These are phyloP conservation scores for Sherardia arvensis DNA, from an alignment of 257 asterid species.

Conservation along the genomic window DNA sequence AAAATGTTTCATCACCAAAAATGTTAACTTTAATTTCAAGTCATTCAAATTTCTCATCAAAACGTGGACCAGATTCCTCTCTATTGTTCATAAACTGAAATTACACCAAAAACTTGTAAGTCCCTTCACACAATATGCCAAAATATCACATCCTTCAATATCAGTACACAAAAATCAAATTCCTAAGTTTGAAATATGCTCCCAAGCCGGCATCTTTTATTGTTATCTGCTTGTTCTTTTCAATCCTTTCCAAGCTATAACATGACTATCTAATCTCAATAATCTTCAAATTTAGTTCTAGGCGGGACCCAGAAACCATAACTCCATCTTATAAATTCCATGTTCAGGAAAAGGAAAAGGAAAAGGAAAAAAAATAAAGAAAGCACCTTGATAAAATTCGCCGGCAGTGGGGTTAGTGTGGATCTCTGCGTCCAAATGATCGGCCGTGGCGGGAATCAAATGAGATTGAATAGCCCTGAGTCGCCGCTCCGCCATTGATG, in stretches of 20 bases:
- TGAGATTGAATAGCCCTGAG: conserved; percentile 64
- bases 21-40: not conserved
- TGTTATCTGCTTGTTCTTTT: not conserved
- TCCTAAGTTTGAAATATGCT: not conserved
- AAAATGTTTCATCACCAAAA: not conserved
- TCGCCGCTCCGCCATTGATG: conserved; percentile 58
- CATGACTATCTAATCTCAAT: not conserved
- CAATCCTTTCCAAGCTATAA: not conserved
- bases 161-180: not conserved
- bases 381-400: conserved; percentile 50
- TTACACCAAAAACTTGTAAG: not conserved
- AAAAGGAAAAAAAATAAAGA: not conserved
- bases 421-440: conserved; percentile 26
- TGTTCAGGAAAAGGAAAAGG: not conserved
- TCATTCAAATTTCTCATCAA: not conserved
- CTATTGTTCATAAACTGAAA: not conserved
- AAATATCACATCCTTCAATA: not conserved
- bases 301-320: not conserved
- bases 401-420: conserved; percentile 51
- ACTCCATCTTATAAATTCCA: not conserved
- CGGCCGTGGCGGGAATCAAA: conserved; percentile 36
- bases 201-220: not conserved
- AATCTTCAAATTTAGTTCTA: not conserved
- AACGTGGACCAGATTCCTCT: not conserved
- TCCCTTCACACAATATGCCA: not conserved